phyloP scores from a whole-genome alignment of 2,329 filamentous ascomycete genomes.

The Xylariaceae sp. region DNA sequence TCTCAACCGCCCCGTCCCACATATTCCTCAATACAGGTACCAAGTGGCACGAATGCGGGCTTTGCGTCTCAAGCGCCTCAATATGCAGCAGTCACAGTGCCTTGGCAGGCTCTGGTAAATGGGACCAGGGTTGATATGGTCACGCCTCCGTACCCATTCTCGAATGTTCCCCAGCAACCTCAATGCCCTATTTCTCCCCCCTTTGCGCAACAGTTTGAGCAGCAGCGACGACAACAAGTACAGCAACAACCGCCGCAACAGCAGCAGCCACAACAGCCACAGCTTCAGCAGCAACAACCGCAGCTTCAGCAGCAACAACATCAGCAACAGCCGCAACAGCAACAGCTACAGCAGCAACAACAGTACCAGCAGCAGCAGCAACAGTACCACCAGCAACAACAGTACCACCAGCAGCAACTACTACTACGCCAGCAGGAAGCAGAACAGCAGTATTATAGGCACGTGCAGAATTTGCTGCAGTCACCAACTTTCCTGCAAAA shows the following conservation, averaged over 20 bases:
- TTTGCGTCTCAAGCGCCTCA: constrained; percentile 13
- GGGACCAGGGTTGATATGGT: constrained; percentile 4
- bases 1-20: background rate
- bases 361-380: background rate
- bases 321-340: no score
- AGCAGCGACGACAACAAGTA: constrained; percentile 4
- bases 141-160: constrained; percentile 5
- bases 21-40: background rate
- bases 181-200: constrained; percentile 5
- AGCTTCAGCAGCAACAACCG: background rate
- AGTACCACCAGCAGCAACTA: background rate
- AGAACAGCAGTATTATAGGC: background rate
- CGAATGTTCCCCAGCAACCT: constrained; percentile 9
- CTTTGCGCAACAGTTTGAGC: constrained; percentile 4
- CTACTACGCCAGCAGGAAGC: constrained; percentile 3
- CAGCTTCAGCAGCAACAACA: no score
- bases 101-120: constrained; percentile 2
- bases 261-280: constrained; percentile 6
- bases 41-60: constrained; percentile 1
- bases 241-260: constrained; percentile 3
- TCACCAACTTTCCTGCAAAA: background rate
- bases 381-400: background rate
- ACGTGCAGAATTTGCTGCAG: background rate
- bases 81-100: background rate
- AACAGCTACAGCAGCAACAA: constrained; percentile 3